These are phyloP conservation scores for Stachybotrys elegans DNA, from an alignment of 2,329 filamentous ascomycete species.

Conservation along the genomic window DNA sequence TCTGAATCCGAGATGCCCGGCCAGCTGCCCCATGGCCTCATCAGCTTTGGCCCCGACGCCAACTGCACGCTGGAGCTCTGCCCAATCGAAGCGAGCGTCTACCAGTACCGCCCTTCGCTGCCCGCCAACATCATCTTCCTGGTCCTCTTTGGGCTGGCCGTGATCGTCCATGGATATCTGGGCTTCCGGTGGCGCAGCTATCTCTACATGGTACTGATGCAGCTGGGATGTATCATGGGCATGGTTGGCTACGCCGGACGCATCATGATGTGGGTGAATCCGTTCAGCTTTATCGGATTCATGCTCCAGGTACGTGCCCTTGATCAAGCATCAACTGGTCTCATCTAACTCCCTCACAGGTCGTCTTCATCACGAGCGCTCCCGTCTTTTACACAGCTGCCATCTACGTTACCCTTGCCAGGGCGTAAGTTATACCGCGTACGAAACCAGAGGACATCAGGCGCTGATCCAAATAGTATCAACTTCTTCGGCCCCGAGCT, in stretches of 20 bases:
- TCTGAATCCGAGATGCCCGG: too few relatives aligned
- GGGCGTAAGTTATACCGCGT: slow-evolving; percentile 19
- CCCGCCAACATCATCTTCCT: slow-evolving; percentile 37
- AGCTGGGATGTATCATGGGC: slow-evolving; percentile 49
- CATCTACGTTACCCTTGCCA: slow-evolving; percentile 57
- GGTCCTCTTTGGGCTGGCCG: slow-evolving; percentile 38
- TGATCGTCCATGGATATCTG: slow-evolving; percentile 34
- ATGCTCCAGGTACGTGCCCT: too few relatives aligned
- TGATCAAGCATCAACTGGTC: too few relatives aligned
- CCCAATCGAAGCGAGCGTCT: slow-evolving; percentile 38
- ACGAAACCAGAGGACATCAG: not conserved
- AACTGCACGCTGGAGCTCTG: slow-evolving; percentile 48
- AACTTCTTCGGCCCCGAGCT: slow-evolving; percentile 30
- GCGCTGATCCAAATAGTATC: slow-evolving; percentile 22
- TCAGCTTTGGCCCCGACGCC: slow-evolving; percentile 38
- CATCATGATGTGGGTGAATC: slow-evolving; percentile 50
- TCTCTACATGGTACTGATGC: slow-evolving; percentile 43
- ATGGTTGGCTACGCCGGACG: slow-evolving; percentile 60
- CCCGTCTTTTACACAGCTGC: slow-evolving; percentile 48
- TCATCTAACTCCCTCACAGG: too few relatives aligned
- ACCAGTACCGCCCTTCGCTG: slow-evolving; percentile 41
- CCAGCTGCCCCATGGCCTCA: too few relatives aligned
- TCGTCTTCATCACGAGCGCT: slow-evolving; percentile 38
- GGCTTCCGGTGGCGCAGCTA: slow-evolving; percentile 37
- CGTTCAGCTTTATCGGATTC: slow-evolving; percentile 53